Base-by-base conservation (phyloP, 805 yeast species). In the Myxozyma nipponensis region DNA sequence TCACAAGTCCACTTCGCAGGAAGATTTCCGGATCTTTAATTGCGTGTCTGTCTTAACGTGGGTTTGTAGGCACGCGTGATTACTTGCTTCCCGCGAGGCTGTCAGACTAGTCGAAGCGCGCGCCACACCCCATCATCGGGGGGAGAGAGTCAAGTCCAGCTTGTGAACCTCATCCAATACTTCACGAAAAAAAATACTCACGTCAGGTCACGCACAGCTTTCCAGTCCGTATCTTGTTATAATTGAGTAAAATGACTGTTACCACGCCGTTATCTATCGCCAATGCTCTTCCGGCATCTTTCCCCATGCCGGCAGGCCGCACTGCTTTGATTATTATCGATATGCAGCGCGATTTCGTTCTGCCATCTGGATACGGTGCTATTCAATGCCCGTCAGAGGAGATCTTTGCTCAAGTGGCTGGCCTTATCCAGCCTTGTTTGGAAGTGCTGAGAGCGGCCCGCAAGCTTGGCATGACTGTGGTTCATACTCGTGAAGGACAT, bases 401-500 rank as follows among this genome's bases (percentile, higher is more conserved):
- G 44, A 52, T 54, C 21, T 62, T 66, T 35, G 65, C 61, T 6
- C 59, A 56, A 26, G 64, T 61, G n/a, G 49, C 63, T 3, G 44
- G 43, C n/a, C 44, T 62, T 9, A 59, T 59, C 39, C 30, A 23
- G 21, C 64, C 67, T 2, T 54, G 64, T 35, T 47, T 52, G 10
- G 49, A 49, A 18, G 57, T 56, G 1, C 58, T 66, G 22, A 52
- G 50, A 2, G 62, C 64, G 2, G 65, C 68, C 9, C 54, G 69
- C 41, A 47, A 45, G 30, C 58, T 59, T 10, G 69, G 69, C 10
- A 46, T 66, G 40, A 57, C 62, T 4, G 59, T 66, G 9, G 63
- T 66, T 18, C 69, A 66, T 46, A 66, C 69, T 1, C 56, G 69
- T 15, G 69, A 66, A 37, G 69, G 69, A 3, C 69, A 66, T 43